These are phyloP conservation scores for Chondrus crispus DNA, from an alignment of 23 red algal species.

Conservation along the genomic window DNA sequence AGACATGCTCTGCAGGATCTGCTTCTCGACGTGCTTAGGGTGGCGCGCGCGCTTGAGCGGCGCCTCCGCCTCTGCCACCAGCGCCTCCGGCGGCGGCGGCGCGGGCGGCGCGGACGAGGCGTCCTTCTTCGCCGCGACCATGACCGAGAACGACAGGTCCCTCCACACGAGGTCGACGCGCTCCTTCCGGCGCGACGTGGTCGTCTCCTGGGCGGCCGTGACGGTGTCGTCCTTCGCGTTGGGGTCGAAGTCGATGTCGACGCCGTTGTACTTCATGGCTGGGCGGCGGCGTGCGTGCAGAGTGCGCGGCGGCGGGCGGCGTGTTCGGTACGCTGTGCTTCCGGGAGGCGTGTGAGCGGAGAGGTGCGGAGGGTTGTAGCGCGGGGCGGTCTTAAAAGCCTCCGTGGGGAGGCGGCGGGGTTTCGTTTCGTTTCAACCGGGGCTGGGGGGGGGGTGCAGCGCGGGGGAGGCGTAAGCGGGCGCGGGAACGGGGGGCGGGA, in stretches of 20 bases:
- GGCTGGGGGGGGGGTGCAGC: too few species aligned
- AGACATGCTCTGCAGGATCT: constrained; percentile 66
- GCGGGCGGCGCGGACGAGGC: neutral
- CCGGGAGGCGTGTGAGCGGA: too few species aligned
- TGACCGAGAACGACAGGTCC: constrained; percentile 52
- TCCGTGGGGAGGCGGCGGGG: too few species aligned
- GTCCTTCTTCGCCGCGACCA: neutral
- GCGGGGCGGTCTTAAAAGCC: too few species aligned
- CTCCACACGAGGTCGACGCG: constrained; percentile 61
- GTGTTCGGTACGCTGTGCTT: too few species aligned
- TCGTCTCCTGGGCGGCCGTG: neutral
- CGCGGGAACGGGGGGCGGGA: too few species aligned
- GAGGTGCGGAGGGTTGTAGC: too few species aligned
- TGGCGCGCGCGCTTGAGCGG: neutral
- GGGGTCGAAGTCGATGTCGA: constrained; percentile 45
- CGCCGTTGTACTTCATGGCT: constrained; percentile 31
- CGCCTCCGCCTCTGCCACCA: neutral
- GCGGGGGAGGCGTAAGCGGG: too few species aligned
- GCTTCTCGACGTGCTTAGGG: constrained; percentile 4
- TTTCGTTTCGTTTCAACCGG: too few species aligned
- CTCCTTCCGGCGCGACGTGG: constrained; percentile 6
- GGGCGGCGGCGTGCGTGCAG: too few species aligned
- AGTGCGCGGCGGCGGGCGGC: too few species aligned
- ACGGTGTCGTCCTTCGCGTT: constrained; percentile 30
- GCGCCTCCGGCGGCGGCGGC: neutral